A percentile compares a stretch with the other conserved stretches of the same genome.
phyloP scores from a whole-genome alignment of 2,329 filamentous ascomycete genomes.

The Zarea fungicola region DNA sequence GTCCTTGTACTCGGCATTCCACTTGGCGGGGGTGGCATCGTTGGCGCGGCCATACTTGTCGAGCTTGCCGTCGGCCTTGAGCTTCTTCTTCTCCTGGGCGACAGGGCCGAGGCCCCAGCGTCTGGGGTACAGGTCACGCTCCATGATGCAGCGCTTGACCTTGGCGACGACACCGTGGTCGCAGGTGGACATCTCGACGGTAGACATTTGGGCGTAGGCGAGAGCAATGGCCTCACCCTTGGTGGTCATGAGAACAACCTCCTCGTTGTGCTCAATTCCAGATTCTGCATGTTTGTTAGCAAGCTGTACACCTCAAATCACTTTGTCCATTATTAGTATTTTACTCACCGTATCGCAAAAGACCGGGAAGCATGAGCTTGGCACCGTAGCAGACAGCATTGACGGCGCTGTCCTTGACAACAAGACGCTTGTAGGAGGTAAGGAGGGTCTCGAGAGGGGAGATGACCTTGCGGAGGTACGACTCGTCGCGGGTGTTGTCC shows the following conservation, averaged over 20 bases:
- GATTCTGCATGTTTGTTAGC: constrained; percentile 54
- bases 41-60: constrained; percentile 96
- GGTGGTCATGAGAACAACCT: constrained; percentile 96
- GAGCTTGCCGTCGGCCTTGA: constrained; percentile 95
- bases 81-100: constrained; percentile 97
- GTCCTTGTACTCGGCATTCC: constrained; percentile 91
- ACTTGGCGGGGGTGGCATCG: constrained; percentile 88
- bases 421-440: constrained; percentile 89
- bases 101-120: constrained; percentile 94
- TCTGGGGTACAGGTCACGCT: constrained; percentile 93
- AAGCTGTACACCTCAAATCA: too few species aligned
- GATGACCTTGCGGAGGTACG: constrained; percentile 86
- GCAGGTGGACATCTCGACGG: constrained; percentile 92
- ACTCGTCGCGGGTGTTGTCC: constrained; percentile 94
- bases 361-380: constrained; percentile 96
- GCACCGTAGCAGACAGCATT: constrained; percentile 98
- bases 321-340: constrained; percentile 15
- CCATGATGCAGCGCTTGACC: constrained; percentile 99
- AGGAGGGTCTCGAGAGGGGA: constrained; percentile 88
- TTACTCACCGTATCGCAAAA: constrained; percentile 76
- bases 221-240: constrained; percentile 98
- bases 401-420: constrained; percentile 79
- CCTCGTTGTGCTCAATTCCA: constrained; percentile 89
- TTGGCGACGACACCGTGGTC: constrained; percentile 97
- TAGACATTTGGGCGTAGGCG: constrained; percentile 96